Conservation (phyloP, 169 alveolate genomes). For the Eimeria acervulina region DNA sequence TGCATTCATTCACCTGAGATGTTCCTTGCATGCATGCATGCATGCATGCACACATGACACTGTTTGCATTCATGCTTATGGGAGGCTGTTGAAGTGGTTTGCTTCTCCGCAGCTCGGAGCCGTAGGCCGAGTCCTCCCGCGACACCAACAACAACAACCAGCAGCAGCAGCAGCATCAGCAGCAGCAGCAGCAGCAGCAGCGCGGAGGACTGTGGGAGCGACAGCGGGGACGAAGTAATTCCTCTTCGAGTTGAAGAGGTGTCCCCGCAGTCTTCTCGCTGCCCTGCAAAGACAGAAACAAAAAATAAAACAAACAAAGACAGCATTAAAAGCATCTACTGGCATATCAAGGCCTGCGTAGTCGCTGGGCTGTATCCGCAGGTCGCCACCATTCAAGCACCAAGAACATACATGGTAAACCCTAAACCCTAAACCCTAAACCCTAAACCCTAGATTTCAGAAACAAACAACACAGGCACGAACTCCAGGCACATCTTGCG, state of each 20-base stretch:
- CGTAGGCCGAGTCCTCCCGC: background rate
- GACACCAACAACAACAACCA: background rate
- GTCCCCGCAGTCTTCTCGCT: background rate
- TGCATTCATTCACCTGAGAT: background rate
- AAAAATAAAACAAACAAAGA: background rate
- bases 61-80: background rate
- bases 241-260: constrained; percentile 39
- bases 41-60: background rate
- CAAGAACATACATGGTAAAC: constrained; percentile 60
- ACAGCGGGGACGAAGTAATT: constrained; percentile 47
- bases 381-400: constrained; percentile 75
- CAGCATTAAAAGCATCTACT: constrained; percentile 44
- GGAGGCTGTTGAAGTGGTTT: background rate
- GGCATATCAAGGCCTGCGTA: constrained; percentile 78
- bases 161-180: constrained; percentile 30
- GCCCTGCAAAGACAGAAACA: background rate
- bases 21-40: background rate
- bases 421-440: too few relatives aligned
- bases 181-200: constrained; percentile 32
- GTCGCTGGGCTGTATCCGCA: constrained; percentile 82
- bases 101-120: background rate
- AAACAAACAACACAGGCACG: background rate
- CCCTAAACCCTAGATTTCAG: background rate
- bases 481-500: background rate
- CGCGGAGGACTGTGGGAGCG: constrained; percentile 22